Evolutionary conservation across 2,329 filamentous ascomycete genomes (phyloP), one percentile per base, ranked within the genome.

Genomic region (Elsinoe batatas): DNA sequence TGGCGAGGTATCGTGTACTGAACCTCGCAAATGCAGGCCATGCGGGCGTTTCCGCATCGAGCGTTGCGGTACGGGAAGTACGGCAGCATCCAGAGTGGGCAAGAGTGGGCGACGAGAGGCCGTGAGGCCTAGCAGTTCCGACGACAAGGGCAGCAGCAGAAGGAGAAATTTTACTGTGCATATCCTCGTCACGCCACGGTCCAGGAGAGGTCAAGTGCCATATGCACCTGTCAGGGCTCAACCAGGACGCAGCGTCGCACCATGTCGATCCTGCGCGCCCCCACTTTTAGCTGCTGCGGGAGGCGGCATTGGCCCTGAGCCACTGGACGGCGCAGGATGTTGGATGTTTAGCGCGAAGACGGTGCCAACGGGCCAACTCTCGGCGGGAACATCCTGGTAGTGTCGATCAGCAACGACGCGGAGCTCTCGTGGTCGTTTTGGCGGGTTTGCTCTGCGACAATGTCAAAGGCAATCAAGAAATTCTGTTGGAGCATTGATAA

Each of bases 221-320:
- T 36, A 32, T 51, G 47, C 47, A 51, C 12, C 47, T 51, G 47
- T 51, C 47, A 51, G 47, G 47, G 47, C 47, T 51, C 35, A 17
- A 35, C 32, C 47, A 51, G 35, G 47, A 35, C 26, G n/a, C 22
- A 32, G 18, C 18, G 47, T 38, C 32, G 32, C 47, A 51, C 47
- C 47, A 51, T 51, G 47, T 38, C 47, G 47, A 51, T 51, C 47
- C 47, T 51, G 33, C n/a, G 12, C 33, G 17, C 18, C 26, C 47
- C 33, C 44, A 49, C 26, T 12, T 18, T 18, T n/a, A 18, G 15
- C 26, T 30, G 7, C 26, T 30, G 26, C 26, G 26, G 26, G 26
- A 30, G 26, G 3, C 26, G 26, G 26, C 26, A 30, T 30, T 44
- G 15, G 15, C 15, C 13, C 26, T 35, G 44, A 49, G 12, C 26